Evolutionary conservation across 2,329 filamentous ascomycete genomes (phyloP), one percentile per base, ranked within the genome.

Genomic region (Gnomoniopsis smithogilvyi): DNA sequence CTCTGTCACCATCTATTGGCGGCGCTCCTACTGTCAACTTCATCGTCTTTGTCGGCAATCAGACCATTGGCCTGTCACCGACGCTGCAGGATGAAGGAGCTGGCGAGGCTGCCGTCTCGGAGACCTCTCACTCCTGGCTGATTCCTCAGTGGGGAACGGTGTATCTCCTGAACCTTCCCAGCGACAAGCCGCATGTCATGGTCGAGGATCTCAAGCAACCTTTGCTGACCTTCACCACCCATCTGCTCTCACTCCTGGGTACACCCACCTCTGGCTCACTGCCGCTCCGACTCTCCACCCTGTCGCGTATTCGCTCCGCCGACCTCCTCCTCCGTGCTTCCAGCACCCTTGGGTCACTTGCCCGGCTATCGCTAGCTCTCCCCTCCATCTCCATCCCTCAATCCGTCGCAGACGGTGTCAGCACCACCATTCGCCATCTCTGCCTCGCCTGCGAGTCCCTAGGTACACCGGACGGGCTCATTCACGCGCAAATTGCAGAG

Each of bases 11-110:
- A 0, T 96, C 92, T 58, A 98, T 99, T 65, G 95, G 93, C 46
- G 87, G 86, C 19, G 94, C 94, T 0, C 95, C 95, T 1, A 99
- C 95, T 0, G 87, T 99, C 69, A 98, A 99, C 74, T 98, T 99
- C 70, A 87, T 98, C 58, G 81, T 98, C 30, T 99, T 95, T 68
- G 86, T 96, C 8, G 92, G 93, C 6, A 86, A 91, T 59, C 84
- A 89, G 60, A 92, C 87, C 11, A 92, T 92, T 62, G 78, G 73
- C 4, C 67, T 79, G 0, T 54, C 66, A 2, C 46, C 61, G 19
- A 49, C 24, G 38, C 55, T 41, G 34, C 48, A 24, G 11, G 54
- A 59, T n/a, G 49, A 36, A 7, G 54, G 47, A 2, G 61, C 58
- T 2, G 22, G 51, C 14, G 50, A 68, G 54, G 73, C 77, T 48